phyloP scores from a whole-genome alignment of 2,329 filamentous ascomycete genomes.

The Epichloe uncinata region DNA sequence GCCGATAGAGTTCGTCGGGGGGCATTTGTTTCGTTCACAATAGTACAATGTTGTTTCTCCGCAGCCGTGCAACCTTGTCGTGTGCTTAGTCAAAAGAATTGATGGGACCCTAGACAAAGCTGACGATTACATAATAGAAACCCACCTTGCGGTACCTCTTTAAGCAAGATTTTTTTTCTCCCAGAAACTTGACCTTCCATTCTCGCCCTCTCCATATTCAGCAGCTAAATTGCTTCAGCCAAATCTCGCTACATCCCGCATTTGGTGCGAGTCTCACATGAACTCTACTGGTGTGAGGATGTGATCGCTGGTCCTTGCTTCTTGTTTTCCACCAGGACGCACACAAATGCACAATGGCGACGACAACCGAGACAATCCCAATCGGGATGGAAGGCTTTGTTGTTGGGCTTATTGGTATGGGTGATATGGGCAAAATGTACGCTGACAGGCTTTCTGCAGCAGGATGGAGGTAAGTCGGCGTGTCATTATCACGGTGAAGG shows the following conservation, averaged over 20 bases:
- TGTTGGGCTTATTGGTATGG: constrained; percentile 95
- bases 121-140: constrained; percentile 2
- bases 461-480: constrained; percentile 70
- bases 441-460: constrained; percentile 75
- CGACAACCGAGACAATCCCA: constrained; percentile 17
- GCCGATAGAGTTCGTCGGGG: neutral
- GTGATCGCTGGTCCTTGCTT: constrained; percentile 14
- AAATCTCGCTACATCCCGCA: neutral
- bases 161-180: neutral
- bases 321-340: constrained; percentile 12
- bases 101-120: neutral
- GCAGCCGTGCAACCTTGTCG: no score
- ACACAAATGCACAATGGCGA: constrained; percentile 16
- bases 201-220: no score
- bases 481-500: neutral
- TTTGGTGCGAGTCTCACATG: neutral
- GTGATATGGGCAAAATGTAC: constrained; percentile 99
- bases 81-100: neutral
- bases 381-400: constrained; percentile 53
- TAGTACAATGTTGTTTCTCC: no score
- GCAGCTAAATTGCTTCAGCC: neutral
- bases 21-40: neutral
- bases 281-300: constrained; percentile 9
- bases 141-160: neutral
- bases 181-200: accelerated